These are phyloP conservation scores for Claviceps fusiformis DNA, from an alignment of 2,329 filamentous ascomycete genomes.

Conservation along the genomic window DNA sequence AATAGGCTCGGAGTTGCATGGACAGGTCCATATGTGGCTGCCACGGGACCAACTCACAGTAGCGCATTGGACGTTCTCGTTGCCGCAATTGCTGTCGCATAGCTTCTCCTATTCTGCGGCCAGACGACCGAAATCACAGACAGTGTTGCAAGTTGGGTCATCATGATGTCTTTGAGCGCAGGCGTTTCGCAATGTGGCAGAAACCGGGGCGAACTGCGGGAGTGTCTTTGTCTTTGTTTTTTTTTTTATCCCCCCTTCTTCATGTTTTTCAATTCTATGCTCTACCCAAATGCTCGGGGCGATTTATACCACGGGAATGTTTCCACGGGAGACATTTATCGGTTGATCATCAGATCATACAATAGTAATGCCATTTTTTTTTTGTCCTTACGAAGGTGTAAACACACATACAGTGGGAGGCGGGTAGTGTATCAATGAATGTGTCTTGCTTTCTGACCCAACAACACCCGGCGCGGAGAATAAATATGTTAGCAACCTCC, in stretches of 20 bases:
- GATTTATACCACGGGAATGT: not conserved
- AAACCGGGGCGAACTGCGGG: not conserved
- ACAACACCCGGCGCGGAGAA: no score
- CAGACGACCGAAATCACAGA: not conserved
- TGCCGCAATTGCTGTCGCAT: slow-evolving; percentile 35
- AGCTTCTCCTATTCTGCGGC: slow-evolving; percentile 4
- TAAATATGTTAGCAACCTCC: no score
- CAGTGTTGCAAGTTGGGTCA: not conserved
- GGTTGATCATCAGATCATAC: not conserved
- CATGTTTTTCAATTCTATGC: not conserved
- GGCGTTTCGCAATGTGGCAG: not conserved
- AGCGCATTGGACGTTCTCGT: slow-evolving; percentile 55
- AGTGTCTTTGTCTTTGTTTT: not conserved
- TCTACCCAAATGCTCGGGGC: not conserved
- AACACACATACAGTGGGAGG: no score
- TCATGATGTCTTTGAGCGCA: not conserved
- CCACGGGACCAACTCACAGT: slow-evolving; percentile 46
- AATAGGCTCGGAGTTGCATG: slow-evolving; percentile 49
- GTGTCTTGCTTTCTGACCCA: no score
- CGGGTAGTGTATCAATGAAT: no score
- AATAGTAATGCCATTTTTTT: not conserved
- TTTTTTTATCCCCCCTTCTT: not conserved
- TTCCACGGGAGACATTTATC: not conserved
- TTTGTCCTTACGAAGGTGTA: not conserved
- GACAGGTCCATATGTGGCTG: slow-evolving; percentile 42